Conservation (phyloP, 768 basidiomycete species). For the Termitomyces sp. region DNA sequence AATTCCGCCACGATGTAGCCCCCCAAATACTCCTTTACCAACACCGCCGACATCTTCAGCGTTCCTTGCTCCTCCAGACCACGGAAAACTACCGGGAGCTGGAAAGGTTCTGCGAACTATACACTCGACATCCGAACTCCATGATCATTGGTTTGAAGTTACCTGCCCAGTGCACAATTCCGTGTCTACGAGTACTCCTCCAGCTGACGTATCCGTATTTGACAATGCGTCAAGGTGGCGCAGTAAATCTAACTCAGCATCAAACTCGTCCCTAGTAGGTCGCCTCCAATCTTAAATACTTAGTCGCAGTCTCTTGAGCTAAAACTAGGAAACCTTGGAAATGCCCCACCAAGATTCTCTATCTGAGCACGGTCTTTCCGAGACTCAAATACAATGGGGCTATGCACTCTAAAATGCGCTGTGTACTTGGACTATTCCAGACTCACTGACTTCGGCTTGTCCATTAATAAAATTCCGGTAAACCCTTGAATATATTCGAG, state of each 20-base stretch:
- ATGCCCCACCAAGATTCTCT: background rate
- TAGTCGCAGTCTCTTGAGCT: background rate
- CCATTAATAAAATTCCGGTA: background rate
- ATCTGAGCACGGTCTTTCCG: constrained; percentile 2
- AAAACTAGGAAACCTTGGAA: constrained; percentile 6
- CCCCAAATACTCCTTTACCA: constrained; percentile 34
- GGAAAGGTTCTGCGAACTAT: constrained; percentile 14
- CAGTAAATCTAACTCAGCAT: background rate
- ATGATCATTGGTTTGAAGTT: background rate
- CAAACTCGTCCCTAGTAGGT: constrained; percentile 1
- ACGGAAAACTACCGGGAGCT: background rate
- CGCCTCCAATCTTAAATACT: background rate
- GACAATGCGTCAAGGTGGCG: background rate
- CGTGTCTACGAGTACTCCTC: constrained; percentile 17
- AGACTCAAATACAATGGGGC: constrained; percentile 34
- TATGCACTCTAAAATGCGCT: constrained; percentile 32
- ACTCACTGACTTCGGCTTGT: background rate
- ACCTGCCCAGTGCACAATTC: constrained; percentile 15
- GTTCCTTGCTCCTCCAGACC: constrained; percentile 6
- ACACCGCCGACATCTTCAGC: constrained; percentile 20
- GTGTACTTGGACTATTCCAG: background rate
- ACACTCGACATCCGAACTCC: constrained; percentile 19
- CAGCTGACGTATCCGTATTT: constrained; percentile 1
- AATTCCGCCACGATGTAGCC: constrained; percentile 26
- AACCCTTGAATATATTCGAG: background rate